These are phyloP conservation scores for Verticillium nubilum DNA, from an alignment of 2,329 filamentous ascomycete genomes.

Conservation along the genomic window DNA sequence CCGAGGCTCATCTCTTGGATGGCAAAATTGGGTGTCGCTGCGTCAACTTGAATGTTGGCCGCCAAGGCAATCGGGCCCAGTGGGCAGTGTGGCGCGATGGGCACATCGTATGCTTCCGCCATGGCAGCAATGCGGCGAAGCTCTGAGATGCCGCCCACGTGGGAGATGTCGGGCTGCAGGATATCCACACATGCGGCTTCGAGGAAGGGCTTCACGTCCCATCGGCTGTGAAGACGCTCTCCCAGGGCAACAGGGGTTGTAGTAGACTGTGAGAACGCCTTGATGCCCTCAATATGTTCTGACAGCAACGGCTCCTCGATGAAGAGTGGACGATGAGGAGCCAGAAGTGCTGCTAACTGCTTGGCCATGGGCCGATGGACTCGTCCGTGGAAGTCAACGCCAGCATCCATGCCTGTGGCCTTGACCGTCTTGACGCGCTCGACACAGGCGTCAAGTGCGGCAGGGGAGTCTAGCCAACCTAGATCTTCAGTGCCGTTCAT, in stretches of 20 bases:
- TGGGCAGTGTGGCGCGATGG: conserved; percentile 68
- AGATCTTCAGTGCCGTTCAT: conserved; percentile 78
- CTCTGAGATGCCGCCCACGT: conserved; percentile 69
- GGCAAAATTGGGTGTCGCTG: conserved; percentile 56
- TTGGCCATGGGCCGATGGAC: conserved; percentile 79
- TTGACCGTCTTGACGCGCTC: conserved; percentile 66
- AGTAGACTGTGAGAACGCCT: conserved; percentile 47
- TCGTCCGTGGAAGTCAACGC: conserved; percentile 73
- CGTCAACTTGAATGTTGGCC: conserved; percentile 63
- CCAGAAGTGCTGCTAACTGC: conserved; percentile 62
- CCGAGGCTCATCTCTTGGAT: conserved; percentile 77
- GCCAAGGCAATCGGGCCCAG: conserved; percentile 69
- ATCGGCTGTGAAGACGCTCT: conserved; percentile 65
- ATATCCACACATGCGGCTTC: conserved; percentile 65
- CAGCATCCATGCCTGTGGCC: conserved; percentile 63
- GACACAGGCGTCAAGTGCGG: conserved; percentile 55
- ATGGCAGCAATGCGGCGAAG: conserved; percentile 63
- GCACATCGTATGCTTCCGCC: conserved; percentile 69
- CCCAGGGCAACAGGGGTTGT: conserved; percentile 65
- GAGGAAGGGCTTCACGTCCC: conserved; percentile 69
- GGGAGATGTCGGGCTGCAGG: conserved; percentile 67
- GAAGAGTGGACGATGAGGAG: conserved; percentile 66
- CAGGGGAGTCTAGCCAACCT: conserved; percentile 70
- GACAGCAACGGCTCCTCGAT: conserved; percentile 67
- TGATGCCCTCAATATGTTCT: conserved; percentile 62